Base-by-base conservation (phyloP, 305 asterid species). In the Fraxinus sp. region DNA sequence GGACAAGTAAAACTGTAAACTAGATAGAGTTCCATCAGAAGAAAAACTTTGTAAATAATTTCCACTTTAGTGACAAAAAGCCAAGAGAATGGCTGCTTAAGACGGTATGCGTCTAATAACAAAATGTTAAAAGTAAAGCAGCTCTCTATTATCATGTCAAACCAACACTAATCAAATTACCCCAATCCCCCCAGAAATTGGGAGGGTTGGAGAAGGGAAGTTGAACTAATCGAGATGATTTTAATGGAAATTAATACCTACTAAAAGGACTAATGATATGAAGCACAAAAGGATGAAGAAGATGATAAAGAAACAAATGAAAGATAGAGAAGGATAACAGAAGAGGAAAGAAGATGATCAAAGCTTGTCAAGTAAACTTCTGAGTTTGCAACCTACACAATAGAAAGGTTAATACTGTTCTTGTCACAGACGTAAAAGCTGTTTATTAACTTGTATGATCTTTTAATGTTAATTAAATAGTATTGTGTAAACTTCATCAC, bases 1-100 rank as follows among this genome's bases (percentile, higher is more conserved):
- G 28, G 24, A 81, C 81, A 73, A 39, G 80, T 74, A 77, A 46
- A 46, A 80, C 77, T 80, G 39, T 49, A 66, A 55, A 87, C 75
- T 43, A 57, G 43, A 71, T 70, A 70, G 20, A 70, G 41, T 32
- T 28, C 39, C 22, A 66, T 24, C 39, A 57, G 41, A 16, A 80
- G 79, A 26, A 57, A 11, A 80, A 57, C 70, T 83, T 68, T 35
- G 62, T 46, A 52, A 7, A 39, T 79, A 8, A 14, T 70, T 32
- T 14, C 43, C 76, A 71, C 74, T 71, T 71, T 22, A 6, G 43
- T 32, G 26, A 16, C 76, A 30, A 32, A 30, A 36, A 14, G 13
- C 24, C 76, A 32, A 71, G n/a, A 66, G 5, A 32, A 16, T 71
- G 16, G 32, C 41, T 30, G 24, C 14, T 5, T 28, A 68, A 24